Evolutionary conservation across 352 stramenopile genomes (phyloP).

Genomic region (Aphanomyces euteiches): DNA sequence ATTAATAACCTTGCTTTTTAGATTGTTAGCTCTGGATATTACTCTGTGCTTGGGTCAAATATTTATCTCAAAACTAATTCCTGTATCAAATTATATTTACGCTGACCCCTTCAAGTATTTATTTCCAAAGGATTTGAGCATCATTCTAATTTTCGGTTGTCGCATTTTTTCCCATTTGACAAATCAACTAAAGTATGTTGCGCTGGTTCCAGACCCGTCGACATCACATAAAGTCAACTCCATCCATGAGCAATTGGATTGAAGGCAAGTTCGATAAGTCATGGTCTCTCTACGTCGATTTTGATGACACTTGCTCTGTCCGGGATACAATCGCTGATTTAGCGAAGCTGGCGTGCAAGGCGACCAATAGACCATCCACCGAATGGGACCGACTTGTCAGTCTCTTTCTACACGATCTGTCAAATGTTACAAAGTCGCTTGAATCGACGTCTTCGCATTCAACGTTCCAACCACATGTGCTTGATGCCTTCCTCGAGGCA

Average conservation of each 20-base stretch:
- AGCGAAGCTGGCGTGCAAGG: constrained; percentile 6
- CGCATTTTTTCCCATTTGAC: too few species aligned
- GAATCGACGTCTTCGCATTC: neutral
- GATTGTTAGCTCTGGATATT: too few species aligned
- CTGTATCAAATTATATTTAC: too few species aligned
- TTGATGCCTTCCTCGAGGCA: constrained; percentile 2
- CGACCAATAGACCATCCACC: neutral
- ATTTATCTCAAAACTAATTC: too few species aligned
- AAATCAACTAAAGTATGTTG: too few species aligned
- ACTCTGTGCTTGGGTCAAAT: too few species aligned
- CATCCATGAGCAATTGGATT: neutral
- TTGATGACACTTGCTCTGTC: constrained; percentile 19
- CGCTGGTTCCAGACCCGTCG: too few species aligned
- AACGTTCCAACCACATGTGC: neutral
- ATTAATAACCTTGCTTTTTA: too few species aligned
- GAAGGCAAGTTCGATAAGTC: neutral
- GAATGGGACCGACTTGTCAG: neutral
- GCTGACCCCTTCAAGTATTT: too few species aligned
- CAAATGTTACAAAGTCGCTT: neutral
- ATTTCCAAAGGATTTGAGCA: too few species aligned
- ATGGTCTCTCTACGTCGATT: constrained; percentile 20
- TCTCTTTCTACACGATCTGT: constrained; percentile 6
- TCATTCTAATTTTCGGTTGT: too few species aligned
- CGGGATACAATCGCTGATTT: constrained; percentile 14
- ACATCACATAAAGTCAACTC: too few species aligned